Evolutionary conservation across 495 filamentous ascomycete genomes (phyloP), one percentile per base, ranked within the genome.

Genomic region (Tuber melanosporum): DNA sequence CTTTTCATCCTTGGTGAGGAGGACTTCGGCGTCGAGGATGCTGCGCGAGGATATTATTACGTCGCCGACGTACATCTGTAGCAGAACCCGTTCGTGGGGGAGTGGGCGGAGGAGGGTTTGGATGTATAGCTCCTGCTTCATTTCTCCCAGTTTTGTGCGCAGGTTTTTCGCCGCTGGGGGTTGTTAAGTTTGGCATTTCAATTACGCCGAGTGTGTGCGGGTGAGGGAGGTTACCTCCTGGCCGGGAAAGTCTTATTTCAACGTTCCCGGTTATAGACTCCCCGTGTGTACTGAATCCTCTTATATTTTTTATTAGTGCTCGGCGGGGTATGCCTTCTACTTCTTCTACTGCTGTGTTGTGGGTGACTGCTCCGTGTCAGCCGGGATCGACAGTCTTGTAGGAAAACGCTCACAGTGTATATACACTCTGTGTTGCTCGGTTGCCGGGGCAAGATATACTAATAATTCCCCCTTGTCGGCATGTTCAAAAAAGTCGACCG

Each of bases 1-100:
- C 57, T 14, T 14, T 36, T 66, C n/a, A 15, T 74, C 36, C 9
- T 22, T 8, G 45, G 49, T 62, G 32, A 74, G 41, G 36, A 62
- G 36, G 19, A 74, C 44, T 43, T 74, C 49, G 3, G 73, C 73
- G 47, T 74, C 49, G 5, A 62, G 41, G 20, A 74, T 74, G 26
- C 39, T 41, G 10, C 47, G 41, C 12, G 41, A 41, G 15, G 73
- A 39, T 2, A 69, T 69, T 39, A 22, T 12, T n/a, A 74, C 62
- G 20, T 69, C 73, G 39, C 49, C 73, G 2, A 41, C 39, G 45
- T 74, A 44, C 73, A 74, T 74, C 45, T 62, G 49, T 2, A 66
- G 62, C 22, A 74, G 41, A 32, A 62, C 47, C 10, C 52, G 12
- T 42, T 69, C 73, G 26, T 39, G 20, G 15, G 32, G 44, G 19